Evolutionary conservation across 2,329 filamentous ascomycete species (phyloP), one percentile per base, ranked within the genome.

Genomic region (Sphaerulina musiva): DNA sequence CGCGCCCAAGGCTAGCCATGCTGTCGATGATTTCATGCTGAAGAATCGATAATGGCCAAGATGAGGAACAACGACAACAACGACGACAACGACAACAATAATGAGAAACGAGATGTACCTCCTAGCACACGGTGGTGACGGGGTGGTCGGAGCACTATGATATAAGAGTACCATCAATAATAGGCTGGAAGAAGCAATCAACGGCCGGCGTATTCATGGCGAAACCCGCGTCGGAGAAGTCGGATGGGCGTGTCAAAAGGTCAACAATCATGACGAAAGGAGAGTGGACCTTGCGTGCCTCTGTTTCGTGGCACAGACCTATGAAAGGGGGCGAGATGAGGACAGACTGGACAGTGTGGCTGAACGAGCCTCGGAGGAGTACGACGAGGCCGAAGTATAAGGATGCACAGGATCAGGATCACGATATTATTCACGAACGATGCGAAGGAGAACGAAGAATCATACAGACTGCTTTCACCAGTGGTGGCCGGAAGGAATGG

Each of bases 291-390:
- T 41, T 17, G 9, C 9, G 11, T 17, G 9, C 3, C 42, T 23
- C 42, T 31, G 42, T 44, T 44, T 44, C 42, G 42, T 44, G 17
- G 42, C 42, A 44, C 42, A 44, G 20, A 23, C 42, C 42, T 44
- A 44, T 44, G 5, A 44, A 44, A 44, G 9, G 42, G 42, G 26
- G 14, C 14, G 14, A 17, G 14, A 17, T 17, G 14, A 1, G 14
- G 14, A 17, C 26, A 4, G 26, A 5, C 2, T 29, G 4, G 4
- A 1, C 3, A 1, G 6, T 29, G 26, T 29, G 26, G 26, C 26
- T 29, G 26, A 29, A 7, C 26, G 26, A 29, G 26, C 3, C 20
- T 20, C 20, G 2, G 20, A 20, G 20, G 20, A 20, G 20, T 3
- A 20, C 20, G 20, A 20, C 20, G 20, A 20, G 20, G 20, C 20